Evolutionary conservation across 2,329 filamentous ascomycete genomes (phyloP), one percentile per base, ranked within the genome.

Genomic region (Corynespora cassiicola): DNA sequence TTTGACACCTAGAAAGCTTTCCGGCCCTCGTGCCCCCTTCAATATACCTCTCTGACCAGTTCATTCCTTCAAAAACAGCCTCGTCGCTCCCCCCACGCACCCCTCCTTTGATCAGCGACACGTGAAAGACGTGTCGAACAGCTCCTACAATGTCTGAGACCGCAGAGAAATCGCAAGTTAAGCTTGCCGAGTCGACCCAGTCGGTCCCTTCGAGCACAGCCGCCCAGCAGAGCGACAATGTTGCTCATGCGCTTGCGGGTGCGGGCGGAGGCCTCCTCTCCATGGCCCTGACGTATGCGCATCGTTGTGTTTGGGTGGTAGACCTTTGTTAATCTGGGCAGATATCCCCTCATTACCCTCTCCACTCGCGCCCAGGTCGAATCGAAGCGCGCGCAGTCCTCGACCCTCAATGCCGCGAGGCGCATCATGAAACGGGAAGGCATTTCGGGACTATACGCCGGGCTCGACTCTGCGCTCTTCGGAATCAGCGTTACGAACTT

Each of bases 401-500:
- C 87, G 44, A 94, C 94, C 59, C 78, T 90, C 57, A 82, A 89
- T 53, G 90, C 94, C 20, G 85, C 94, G 45, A 84, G 85, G 57
- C 84, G 85, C 59, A 97, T 99, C 66, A 80, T 99, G 50, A 87
- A 91, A 56, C 88, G 94, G 56, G 94, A 99, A 73, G 94, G 94
- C 58, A 75, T 96, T 39, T 76, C 82, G 2, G 94, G 94, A 20
- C 83, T 99, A 22, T 99, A 97, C 68, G 85, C 94, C 6, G 94
- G 94, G 26, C 82, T 99, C 43, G 90, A 95, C 70, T 95, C 88
- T 47, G 94, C 94, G 34, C 79, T 99, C 29, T 96, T 99, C 70
- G 94, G 94, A 68, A 97, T 99, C 76, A 94, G 88, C 70, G 86
- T 99, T 56, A 99, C 94, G 59, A 99, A 99, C 77, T 99, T 99